Percentiles rank a stretch among this genome's conserved stretches.
These are phyloP conservation scores for Cladosporium colombiae DNA, from an alignment of 2,329 filamentous ascomycete species.

Conservation along the genomic window DNA sequence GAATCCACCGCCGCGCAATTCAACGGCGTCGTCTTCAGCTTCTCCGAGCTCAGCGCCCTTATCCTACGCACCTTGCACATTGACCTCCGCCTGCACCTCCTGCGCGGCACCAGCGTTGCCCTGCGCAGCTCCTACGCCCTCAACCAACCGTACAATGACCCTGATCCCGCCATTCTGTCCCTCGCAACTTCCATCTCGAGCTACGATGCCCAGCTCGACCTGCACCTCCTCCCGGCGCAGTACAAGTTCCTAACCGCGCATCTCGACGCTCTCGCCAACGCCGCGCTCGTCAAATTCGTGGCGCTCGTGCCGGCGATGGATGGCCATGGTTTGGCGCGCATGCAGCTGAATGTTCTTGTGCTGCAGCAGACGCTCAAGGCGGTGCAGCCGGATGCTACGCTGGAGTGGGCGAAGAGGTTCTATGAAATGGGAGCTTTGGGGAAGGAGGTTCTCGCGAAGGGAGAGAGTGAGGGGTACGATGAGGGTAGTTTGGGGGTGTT, in stretches of 20 bases:
- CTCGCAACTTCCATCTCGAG: conserved; percentile 82
- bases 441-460: conserved; percentile 42
- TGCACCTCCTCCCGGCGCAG: conserved; percentile 71
- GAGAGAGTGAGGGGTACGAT: conserved; percentile 37
- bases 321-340: conserved; percentile 74
- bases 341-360: conserved; percentile 92
- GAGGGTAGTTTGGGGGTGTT: conserved; percentile 45
- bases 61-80: conserved; percentile 84
- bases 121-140: conserved; percentile 50
- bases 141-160: conserved; percentile 73
- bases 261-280: conserved; percentile 75
- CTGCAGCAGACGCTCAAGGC: conserved; percentile 94
- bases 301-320: conserved; percentile 82
- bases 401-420: conserved; percentile 66
- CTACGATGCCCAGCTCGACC: conserved; percentile 79
- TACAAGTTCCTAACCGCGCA: conserved; percentile 71
- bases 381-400: conserved; percentile 70
- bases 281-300: conserved; percentile 69
- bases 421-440: conserved; percentile 68
- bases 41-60: conserved; percentile 75
- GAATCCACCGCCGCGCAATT: conserved; percentile 83
- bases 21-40: conserved; percentile 81
- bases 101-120: conserved; percentile 71
- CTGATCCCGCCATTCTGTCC: conserved; percentile 75
- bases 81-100: conserved; percentile 81